Evolutionary conservation across 495 filamentous ascomycete species (phyloP).

Genomic region (Penicillium diatomitis): DNA sequence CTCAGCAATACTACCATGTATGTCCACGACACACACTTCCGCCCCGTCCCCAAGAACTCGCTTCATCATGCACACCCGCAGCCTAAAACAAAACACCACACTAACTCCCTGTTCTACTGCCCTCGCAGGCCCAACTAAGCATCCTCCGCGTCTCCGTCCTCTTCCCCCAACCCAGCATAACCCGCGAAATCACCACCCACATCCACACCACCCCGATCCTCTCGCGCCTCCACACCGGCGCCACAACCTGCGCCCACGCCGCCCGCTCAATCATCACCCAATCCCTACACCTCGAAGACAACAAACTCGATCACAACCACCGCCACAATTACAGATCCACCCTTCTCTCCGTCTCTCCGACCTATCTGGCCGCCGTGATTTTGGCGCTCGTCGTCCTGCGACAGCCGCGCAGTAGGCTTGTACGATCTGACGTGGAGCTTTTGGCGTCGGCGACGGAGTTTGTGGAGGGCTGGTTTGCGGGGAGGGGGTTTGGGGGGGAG

Average conservation of each 20-base stretch:
- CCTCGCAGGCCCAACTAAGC: conserved; percentile 2
- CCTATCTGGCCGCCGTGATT: not conserved
- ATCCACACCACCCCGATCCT: not conserved
- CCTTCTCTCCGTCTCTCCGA: not conserved
- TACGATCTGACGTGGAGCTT: not conserved
- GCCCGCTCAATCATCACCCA: not conserved
- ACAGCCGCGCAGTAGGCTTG: not conserved
- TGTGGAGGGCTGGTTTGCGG: not conserved
- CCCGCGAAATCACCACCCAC: not conserved
- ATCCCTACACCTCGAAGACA: not conserved
- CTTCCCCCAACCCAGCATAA: conserved; percentile 1
- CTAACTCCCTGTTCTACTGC: not conserved
- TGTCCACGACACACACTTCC: not conserved
- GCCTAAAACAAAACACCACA: not conserved
- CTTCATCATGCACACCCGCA: not conserved
- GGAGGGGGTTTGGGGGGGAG: not conserved
- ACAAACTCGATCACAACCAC: not conserved
- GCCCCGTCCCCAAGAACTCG: not conserved
- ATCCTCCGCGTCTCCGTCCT: conserved; percentile 2
- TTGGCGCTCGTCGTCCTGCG: not conserved
- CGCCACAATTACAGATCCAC: not conserved
- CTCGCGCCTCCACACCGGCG: not conserved
- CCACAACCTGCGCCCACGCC: not conserved
- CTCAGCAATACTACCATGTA: not conserved
- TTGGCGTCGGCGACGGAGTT: not conserved